phyloP scores from a whole-genome alignment of 2,329 filamentous ascomycete genomes.

The Metarhizium sp. region DNA sequence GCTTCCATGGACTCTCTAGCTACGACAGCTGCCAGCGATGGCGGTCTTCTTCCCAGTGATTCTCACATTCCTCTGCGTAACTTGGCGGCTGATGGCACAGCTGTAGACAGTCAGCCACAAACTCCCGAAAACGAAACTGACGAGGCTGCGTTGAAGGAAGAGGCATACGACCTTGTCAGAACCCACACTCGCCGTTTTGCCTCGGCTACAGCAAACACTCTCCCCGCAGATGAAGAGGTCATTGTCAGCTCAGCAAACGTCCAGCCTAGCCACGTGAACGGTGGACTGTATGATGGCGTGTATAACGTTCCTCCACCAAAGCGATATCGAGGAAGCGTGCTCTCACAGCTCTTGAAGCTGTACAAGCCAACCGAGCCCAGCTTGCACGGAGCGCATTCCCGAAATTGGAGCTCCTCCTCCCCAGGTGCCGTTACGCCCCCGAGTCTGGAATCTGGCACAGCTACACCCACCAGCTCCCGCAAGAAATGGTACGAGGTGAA shows the following conservation, averaged over 20 bases:
- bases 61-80: constrained; percentile 23
- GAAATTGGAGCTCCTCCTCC: constrained; percentile 18
- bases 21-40: constrained; percentile 19
- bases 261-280: constrained; percentile 24
- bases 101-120: neutral
- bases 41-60: constrained; percentile 14
- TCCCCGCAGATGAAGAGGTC: constrained; percentile 7
- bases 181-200: constrained; percentile 26
- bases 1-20: constrained; percentile 29
- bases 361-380: constrained; percentile 29
- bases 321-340: constrained; percentile 34
- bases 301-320: constrained; percentile 30
- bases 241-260: constrained; percentile 8
- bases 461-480: constrained; percentile 31
- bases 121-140: constrained; percentile 1
- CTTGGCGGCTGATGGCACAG: constrained; percentile 9
- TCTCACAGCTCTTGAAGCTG: constrained; percentile 36
- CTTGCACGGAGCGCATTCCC: constrained; percentile 8
- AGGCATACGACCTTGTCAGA: constrained; percentile 33
- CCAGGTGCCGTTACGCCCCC: constrained; percentile 21
- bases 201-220: constrained; percentile 5
- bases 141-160: constrained; percentile 13
- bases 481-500: constrained; percentile 41
- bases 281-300: constrained; percentile 30
- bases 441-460: constrained; percentile 25